Evolutionary conservation across 176 grass and related monocot genomes (phyloP), one percentile per base, ranked within the genome.

Genomic region (Lolium multiflorum): DNA sequence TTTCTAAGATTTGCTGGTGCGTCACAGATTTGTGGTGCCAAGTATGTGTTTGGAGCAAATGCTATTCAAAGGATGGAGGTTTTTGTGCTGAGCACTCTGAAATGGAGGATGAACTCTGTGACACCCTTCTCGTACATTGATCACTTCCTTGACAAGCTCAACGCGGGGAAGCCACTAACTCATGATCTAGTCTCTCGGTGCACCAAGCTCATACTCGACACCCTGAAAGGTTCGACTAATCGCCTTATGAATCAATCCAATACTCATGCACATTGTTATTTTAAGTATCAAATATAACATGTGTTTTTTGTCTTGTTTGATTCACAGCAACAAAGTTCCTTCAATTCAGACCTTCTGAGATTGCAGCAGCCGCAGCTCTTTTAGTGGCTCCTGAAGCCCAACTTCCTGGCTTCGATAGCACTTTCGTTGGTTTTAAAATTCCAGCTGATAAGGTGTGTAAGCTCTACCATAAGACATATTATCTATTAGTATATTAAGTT

Each of bases 101-200:
- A 94, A 17, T 98, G 82, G 91, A 88, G 90, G 39, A 94, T 98
- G 97, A 66, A 92, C 63, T 88, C 89, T 17, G 90, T 94, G 59
- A 98, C 92, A 10, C 96, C 94, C 66, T 96, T 92, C 84, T 96
- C 96, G 62, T 98, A 91, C 82, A 91, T 90, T 62, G 89, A 64
- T 62, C 91, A 87, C 82, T 98, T 98, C 78, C 67, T 85, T 26
- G 31, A 88, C 70, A 92, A 93, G 84, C 88, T 98, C 83, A 88
- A 74, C 49, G 57, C 65, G 67, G 92, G 93, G 37, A 94, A 79
- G 60, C 63, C 62, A 0, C 80, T 89, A 52, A 83, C 65, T 20
- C 82, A 74, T 15, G 76, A 81, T 52, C 59, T 83, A 21, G 43
- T 89, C 10, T 95, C 91, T 52, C 88, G 51, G 21, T 95, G 83